Evolutionary conservation across 2,329 filamentous ascomycete genomes (phyloP).

Genomic region (Zymoseptoria tritici): DNA sequence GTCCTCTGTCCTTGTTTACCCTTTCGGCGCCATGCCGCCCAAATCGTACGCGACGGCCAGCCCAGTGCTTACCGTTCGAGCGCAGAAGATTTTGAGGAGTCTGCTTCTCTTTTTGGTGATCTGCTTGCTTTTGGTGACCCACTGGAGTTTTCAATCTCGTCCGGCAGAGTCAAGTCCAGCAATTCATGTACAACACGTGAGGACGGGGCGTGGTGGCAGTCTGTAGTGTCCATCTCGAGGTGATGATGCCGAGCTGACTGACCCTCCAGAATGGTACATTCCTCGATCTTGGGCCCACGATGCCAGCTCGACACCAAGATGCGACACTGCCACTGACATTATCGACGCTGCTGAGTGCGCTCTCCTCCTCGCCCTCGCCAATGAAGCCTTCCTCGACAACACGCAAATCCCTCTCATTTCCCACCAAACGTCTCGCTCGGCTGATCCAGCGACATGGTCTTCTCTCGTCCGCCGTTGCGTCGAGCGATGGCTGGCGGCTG

Average conservation of each 20-base stretch:
- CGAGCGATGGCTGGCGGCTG: background rate
- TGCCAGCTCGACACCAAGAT: background rate
- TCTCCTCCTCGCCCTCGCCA: background rate
- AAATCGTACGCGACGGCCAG: background rate
- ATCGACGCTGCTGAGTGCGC: conserved; percentile 6
- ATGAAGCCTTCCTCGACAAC: conserved; percentile 3
- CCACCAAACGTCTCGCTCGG: conserved; percentile 4
- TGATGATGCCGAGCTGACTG: background rate
- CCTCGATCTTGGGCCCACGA: background rate
- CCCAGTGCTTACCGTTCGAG: background rate
- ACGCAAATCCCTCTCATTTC: conserved; percentile 2
- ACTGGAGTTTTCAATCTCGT: background rate
- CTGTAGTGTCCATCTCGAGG: background rate
- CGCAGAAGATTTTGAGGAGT: background rate
- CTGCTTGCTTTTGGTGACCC: background rate
- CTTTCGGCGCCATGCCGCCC: background rate
- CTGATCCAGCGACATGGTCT: background rate
- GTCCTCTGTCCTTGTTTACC: background rate
- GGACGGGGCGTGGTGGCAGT: background rate
- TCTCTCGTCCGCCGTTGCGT: background rate
- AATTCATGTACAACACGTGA: background rate
- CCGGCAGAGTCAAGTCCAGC: background rate
- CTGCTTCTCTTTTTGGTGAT: background rate
- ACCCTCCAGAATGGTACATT: background rate
- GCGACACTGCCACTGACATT: background rate